Evolutionary conservation across 768 basidiomycete species (phyloP), one percentile per base, ranked within the genome.

Genomic region (Strobilomyces dryophilus): DNA sequence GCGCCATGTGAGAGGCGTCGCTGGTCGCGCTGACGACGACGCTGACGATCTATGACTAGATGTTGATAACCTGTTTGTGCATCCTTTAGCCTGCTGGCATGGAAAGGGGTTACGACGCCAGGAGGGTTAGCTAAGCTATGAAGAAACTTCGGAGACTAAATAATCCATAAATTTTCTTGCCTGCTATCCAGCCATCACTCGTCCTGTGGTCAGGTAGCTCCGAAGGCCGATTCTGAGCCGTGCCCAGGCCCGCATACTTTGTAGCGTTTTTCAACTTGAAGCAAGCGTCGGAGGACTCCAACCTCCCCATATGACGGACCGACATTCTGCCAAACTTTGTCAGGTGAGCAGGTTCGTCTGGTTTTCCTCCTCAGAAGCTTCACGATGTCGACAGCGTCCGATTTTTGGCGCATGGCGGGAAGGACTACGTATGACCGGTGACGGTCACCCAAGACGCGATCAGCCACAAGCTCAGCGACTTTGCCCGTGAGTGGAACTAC

Each of bases 391-490:
- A 17, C 64, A 95, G 93, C 3, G 75, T 95, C 34, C 82, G 84
- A 36, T 98, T 99, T 69, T 74, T 89, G 70, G 92, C 98, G 3
- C 94, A 99, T 71, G 98, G 97, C 60, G 95, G 95, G 34, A 92
- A 86, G 71, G 83, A 91, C n/a, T n/a, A n/a, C n/a, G 62, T 95
- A 92, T 68, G 53, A 85, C 5, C 94, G 0, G 87, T 99, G 37
- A 71, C 78, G 41, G 79, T 99, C 58, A 93, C 90, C 4, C 92
- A 95, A 67, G 95, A 98, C 69, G 98, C 98, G 95, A 92, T 99
- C 2, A 97, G 95, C 0, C 95, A 99, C 69, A 99, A 98, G 70
- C 72, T 98, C 48, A 95, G 95, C 48, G 94, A 98, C 76, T 98
- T 98, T 70, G 75, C 92, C 37, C 24, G 24, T 24, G 24, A 24